These are phyloP conservation scores for Clonostachys rosea DNA, from an alignment of 2,329 filamentous ascomycete genomes.

Conservation along the genomic window DNA sequence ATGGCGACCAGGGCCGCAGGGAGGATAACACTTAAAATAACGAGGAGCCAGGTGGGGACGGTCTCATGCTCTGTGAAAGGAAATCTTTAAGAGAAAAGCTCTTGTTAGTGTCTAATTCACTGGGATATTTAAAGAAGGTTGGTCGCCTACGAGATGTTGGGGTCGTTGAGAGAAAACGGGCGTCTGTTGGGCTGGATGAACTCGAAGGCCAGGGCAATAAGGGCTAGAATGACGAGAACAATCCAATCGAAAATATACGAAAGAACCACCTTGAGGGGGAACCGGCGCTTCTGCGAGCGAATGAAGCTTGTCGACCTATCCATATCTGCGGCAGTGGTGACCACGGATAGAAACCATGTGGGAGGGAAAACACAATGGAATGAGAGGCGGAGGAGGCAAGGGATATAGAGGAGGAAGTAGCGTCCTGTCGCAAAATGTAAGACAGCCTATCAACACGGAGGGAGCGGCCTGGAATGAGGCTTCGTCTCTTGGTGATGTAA, in stretches of 20 bases:
- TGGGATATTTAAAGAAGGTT: conserved; percentile 2
- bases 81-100: conserved; percentile 40
- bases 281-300: too few relatives aligned
- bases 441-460: too few relatives aligned
- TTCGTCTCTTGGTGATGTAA: too few relatives aligned
- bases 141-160: conserved; percentile 61
- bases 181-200: conserved; percentile 59
- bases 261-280: conserved; percentile 27
- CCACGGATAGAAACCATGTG: too few relatives aligned
- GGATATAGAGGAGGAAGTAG: too few relatives aligned
- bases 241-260: conserved; percentile 76
- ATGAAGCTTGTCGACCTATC: too few relatives aligned
- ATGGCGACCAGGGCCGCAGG: conserved; percentile 67
- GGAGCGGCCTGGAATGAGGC: too few relatives aligned
- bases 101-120: neutral
- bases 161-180: conserved; percentile 67
- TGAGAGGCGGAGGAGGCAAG: too few relatives aligned
- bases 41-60: conserved; percentile 61
- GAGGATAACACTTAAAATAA: conserved; percentile 56
- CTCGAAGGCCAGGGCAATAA: conserved; percentile 54
- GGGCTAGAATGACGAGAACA: conserved; percentile 54
- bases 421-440: too few relatives aligned
- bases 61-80: conserved; percentile 68
- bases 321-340: too few relatives aligned
- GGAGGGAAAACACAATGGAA: too few relatives aligned